Evolutionary conservation across 2,329 filamentous ascomycete species (phyloP).

Genomic region (Aureobasidium melanogenum): DNA sequence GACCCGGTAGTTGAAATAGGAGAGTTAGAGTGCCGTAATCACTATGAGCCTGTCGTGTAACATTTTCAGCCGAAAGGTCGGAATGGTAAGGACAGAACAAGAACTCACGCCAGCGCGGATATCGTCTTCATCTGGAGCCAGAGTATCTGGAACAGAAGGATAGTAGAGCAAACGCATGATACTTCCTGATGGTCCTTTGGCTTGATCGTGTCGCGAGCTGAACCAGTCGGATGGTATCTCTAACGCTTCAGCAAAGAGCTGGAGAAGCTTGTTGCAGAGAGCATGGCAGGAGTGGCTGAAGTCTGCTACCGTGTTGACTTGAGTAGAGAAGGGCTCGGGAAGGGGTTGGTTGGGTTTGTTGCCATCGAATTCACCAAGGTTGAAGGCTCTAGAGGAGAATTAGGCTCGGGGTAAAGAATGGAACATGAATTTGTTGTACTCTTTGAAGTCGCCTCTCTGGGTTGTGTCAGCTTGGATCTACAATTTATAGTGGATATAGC

Average conservation of each 20-base stretch:
- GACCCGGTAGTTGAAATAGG: constrained; percentile 76
- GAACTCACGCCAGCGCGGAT: constrained; percentile 60
- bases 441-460: constrained; percentile 77
- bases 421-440: constrained; percentile 42
- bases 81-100: background rate
- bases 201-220: constrained; percentile 49
- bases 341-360: constrained; percentile 69
- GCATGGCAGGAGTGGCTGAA: constrained; percentile 65
- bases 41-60: constrained; percentile 55
- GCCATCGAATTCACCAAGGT: constrained; percentile 66
- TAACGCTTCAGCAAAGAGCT: constrained; percentile 70
- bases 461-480: background rate
- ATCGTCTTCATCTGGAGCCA: constrained; percentile 46
- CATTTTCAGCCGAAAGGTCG: background rate
- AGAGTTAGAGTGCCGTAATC: constrained; percentile 67
- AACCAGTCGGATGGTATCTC: constrained; percentile 48
- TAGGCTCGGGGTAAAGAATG: background rate
- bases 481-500: background rate
- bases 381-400: constrained; percentile 63
- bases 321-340: constrained; percentile 51
- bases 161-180: constrained; percentile 47
- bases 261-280: constrained; percentile 64
- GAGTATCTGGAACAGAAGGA: constrained; percentile 22
- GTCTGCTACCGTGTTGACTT: constrained; percentile 52
- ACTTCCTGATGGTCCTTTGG: constrained; percentile 42